Base-by-base conservation (phyloP, 148 eudicot genomes). In the Cornus controversa region DNA sequence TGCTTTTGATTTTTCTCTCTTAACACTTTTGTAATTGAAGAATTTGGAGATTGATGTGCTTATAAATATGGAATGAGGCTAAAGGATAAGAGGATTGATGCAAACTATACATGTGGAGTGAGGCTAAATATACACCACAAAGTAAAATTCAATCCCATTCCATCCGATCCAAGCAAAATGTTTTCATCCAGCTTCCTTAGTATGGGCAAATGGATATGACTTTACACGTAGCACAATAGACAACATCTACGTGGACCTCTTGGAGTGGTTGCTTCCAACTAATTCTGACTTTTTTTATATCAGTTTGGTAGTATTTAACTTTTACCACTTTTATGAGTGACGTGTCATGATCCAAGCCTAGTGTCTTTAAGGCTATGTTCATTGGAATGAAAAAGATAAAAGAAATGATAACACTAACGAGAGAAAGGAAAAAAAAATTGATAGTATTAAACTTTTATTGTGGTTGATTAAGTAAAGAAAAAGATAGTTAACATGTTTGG, bases 81-180 rank as follows among this genome's bases (percentile, higher is more conserved):
- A 6, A 14, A 31, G 63, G 78, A 66, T 75, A 75, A 66, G 71
- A 75, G 22, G 23, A 60, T 64, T 40, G 58, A 47, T 16, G 10
- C 36, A 75, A 65, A 60, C 64, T 67, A 78, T 34, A 69, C 69
- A 29, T 28, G 50, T 37, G 65, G 58, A 66, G 70, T 54, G 79
- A 71, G 73, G 68, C 27, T 78, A n/a, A 70, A 80, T 80, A 50
- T 77, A 54, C 60, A 83, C 89, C 91, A 88, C 87, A 73, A 26
- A 72, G 37, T 31, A 11, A 66, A 64, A 58, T 65, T 28, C 28
- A 62, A 37, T 23, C 77, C 60, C 72, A 72, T 71, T 73, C 65
- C 10, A 74, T 70, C 62, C 67, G 3, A 70, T 67, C 68, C 73
- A 77, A 64, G 58, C 66, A 74, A 71, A 81, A 79, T 63, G 66